Conservation (phyloP, 768 basidiomycete species). For the Jaapia argillacea region DNA sequence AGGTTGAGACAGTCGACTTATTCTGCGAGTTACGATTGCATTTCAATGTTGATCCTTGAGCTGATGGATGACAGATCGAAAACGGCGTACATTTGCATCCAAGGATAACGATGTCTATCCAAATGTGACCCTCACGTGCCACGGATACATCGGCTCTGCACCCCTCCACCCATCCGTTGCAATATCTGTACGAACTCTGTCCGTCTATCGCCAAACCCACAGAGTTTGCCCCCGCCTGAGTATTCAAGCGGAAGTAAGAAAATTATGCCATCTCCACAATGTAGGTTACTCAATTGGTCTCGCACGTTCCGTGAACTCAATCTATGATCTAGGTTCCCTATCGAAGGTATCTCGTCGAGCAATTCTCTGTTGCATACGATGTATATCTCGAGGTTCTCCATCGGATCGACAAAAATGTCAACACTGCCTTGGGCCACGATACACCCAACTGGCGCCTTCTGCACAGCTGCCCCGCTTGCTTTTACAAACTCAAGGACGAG, state of each 20-base stretch:
- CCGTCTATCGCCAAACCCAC: conserved; percentile 15
- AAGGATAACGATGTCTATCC: too few species aligned
- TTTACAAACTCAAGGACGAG: conserved; percentile 11
- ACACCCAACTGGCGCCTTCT: conserved; percentile 13
- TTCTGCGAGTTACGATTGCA: too few species aligned
- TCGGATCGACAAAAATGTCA: conserved; percentile 7
- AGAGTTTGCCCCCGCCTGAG: conserved; percentile 15
- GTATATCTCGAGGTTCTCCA: conserved; percentile 15
- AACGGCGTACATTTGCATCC: too few species aligned
- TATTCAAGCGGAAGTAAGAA: conserved; percentile 11
- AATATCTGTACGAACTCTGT: background rate
- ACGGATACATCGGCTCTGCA: too few species aligned
- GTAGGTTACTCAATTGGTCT: conserved; percentile 4
- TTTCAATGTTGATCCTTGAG: too few species aligned
- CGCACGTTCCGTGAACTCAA: background rate
- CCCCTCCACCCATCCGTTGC: too few species aligned
- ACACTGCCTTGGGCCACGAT: conserved; percentile 9
- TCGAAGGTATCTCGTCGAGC: conserved; percentile 2
- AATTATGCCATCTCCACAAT: conserved; percentile 11
- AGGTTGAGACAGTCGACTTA: too few species aligned
- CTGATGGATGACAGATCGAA: too few species aligned
- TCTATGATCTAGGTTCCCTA: conserved; percentile 1
- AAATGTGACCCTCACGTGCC: too few species aligned
- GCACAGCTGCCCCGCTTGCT: conserved; percentile 17
- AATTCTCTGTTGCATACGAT: conserved; percentile 18